phyloP scores from a whole-genome alignment of 1,284 basidiomycete species.

The Cryptococcus sp. region DNA sequence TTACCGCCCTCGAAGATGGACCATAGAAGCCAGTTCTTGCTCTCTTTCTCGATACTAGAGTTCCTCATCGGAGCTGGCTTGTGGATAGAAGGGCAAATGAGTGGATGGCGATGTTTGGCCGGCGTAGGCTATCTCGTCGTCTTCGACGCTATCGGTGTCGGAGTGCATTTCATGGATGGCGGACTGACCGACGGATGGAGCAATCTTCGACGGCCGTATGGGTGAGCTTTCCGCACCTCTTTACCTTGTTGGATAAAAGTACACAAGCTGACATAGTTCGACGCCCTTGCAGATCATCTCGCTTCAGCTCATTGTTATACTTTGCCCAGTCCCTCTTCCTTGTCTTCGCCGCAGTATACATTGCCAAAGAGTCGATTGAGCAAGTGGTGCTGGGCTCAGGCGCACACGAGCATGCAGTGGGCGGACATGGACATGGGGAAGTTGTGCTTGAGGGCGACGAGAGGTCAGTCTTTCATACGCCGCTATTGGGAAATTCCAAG shows the following conservation, averaged over 20 bases:
- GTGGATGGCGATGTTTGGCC: constrained; percentile 81
- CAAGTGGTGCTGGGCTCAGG: constrained; percentile 67
- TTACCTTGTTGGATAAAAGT: background rate
- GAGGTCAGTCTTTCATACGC: constrained; percentile 14
- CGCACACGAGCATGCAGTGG: constrained; percentile 56
- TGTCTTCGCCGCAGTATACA: constrained; percentile 86
- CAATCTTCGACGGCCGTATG: constrained; percentile 62
- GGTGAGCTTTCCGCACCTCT: constrained; percentile 59
- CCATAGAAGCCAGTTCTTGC: constrained; percentile 49
- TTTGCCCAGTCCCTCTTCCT: constrained; percentile 89
- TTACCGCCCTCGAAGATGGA: constrained; percentile 45
- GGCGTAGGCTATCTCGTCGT: constrained; percentile 95
- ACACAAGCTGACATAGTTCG: constrained; percentile 9
- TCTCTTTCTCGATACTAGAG: constrained; percentile 55
- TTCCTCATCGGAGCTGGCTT: constrained; percentile 61
- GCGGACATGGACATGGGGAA: constrained; percentile 57
- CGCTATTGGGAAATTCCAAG: too few relatives aligned
- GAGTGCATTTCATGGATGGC: constrained; percentile 61
- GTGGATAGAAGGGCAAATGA: constrained; percentile 90
- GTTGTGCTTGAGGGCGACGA: constrained; percentile 24
- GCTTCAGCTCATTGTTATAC: constrained; percentile 73
- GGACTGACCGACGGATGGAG: constrained; percentile 32
- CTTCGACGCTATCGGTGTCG: constrained; percentile 85
- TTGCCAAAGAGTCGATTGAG: constrained; percentile 90
- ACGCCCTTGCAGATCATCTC: constrained; percentile 61